These are phyloP conservation scores for Tuctoria greenei DNA, from an alignment of 176 grass and related monocot genomes.

Conservation along the genomic window DNA sequence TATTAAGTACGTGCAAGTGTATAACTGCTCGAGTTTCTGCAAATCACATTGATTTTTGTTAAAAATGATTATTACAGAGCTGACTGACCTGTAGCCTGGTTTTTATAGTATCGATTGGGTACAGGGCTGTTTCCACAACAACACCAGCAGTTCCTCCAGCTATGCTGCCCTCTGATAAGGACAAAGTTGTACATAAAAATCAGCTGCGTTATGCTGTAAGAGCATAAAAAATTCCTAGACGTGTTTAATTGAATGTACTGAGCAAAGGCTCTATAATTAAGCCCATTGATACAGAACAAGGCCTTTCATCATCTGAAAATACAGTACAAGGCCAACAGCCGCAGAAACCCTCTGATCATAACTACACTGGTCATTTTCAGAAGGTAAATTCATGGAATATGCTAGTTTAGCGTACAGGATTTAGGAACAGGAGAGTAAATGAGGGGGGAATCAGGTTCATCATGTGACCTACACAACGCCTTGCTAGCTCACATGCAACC, in stretches of 20 bases:
- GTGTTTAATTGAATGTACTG: not conserved
- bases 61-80: not conserved
- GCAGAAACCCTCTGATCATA: not conserved
- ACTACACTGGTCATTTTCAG: constrained; percentile 17
- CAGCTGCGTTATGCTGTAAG: not conserved
- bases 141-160: constrained; percentile 87
- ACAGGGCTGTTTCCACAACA: constrained; percentile 80
- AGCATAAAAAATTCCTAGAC: too few relatives aligned
- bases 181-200: not conserved
- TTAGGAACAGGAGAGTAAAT: not conserved
- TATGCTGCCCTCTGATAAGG: constrained; percentile 69
- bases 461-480: not conserved
- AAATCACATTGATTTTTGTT: not conserved
- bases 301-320: too few relatives aligned
- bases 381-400: not conserved
- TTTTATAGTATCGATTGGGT: constrained; percentile 91
- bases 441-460: not conserved
- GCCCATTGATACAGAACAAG: not conserved
- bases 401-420: not conserved
- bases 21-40: not conserved
- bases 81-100: constrained; percentile 73
- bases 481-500: not conserved
- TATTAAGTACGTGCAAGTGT: not conserved
- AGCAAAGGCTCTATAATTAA: not conserved
- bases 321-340: not conserved